Percentiles rank a stretch among this genome's conserved stretches.
Evolutionary conservation across 768 basidiomycete genomes (phyloP).

Genomic region (Clitopilus passeckerianus): DNA sequence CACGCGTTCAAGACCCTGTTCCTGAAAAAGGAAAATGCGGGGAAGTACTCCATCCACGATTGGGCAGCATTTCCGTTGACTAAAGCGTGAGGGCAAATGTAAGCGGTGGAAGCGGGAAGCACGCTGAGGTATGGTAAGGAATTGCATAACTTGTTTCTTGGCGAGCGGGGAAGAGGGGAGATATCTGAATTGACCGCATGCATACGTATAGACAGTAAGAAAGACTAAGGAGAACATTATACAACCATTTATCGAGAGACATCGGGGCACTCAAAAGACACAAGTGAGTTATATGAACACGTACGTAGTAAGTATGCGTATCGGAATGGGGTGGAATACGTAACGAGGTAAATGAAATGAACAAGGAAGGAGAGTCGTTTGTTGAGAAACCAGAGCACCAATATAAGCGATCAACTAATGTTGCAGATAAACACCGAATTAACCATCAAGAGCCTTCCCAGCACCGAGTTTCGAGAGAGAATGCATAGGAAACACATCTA

Average conservation of each 20-base stretch:
- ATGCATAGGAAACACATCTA: conserved; percentile 18
- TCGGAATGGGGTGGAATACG: not conserved
- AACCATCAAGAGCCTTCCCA: not conserved
- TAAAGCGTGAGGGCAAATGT: not conserved
- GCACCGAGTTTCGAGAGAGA: too few relatives aligned
- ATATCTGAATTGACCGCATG: not conserved
- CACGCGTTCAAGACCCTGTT: not conserved
- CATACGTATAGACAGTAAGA: not conserved
- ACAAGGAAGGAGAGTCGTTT: not conserved
- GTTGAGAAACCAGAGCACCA: not conserved
- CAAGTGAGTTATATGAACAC: not conserved
- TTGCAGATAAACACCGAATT: not conserved
- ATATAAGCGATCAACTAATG: not conserved
- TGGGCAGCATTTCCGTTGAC: not conserved
- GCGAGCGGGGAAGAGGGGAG: not conserved
- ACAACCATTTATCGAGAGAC: not conserved
- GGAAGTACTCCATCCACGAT: not conserved
- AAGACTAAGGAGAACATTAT: not conserved
- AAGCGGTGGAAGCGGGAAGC: too few relatives aligned
- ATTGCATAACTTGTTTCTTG: too few relatives aligned
- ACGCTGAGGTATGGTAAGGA: too few relatives aligned
- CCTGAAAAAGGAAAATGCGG: not conserved
- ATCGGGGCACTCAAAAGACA: not conserved
- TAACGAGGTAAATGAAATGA: not conserved
- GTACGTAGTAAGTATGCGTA: not conserved